Evolutionary conservation across 495 filamentous ascomycete genomes (phyloP).

Genomic region (Hamigera avellanea): DNA sequence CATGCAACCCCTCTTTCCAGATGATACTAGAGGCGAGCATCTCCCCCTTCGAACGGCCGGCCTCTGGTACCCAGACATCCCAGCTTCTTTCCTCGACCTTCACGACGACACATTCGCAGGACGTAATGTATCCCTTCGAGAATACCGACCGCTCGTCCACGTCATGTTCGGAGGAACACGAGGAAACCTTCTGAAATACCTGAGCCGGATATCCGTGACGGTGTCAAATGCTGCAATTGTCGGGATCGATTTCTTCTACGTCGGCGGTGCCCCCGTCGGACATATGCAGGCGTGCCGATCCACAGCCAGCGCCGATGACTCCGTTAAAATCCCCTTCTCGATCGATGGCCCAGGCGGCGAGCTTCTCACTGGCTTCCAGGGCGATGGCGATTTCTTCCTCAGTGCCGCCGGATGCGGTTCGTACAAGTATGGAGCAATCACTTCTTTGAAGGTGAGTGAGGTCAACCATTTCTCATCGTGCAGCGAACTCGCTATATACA

Average conservation of each 20-base stretch:
- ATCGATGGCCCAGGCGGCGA: slow-evolving; percentile 27
- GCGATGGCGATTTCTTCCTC: neutral
- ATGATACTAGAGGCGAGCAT: neutral
- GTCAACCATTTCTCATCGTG: too few relatives aligned
- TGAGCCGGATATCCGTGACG: slow-evolving; percentile 3
- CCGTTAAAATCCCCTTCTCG: slow-evolving; percentile 10
- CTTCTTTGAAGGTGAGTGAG: slow-evolving; percentile 1
- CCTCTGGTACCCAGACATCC: slow-evolving; percentile 4
- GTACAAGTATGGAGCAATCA: slow-evolving; percentile 31
- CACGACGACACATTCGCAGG: slow-evolving; percentile 1
- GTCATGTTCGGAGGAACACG: slow-evolving; percentile 3
- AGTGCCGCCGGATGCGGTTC: slow-evolving; percentile 25
- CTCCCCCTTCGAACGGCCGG: slow-evolving; percentile 2
- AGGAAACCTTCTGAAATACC: slow-evolving; percentile 2
- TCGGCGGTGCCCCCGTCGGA: neutral
- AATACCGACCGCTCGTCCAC: slow-evolving; percentile 4
- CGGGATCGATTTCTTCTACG: slow-evolving; percentile 6
- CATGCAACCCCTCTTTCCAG: slow-evolving; percentile 1
- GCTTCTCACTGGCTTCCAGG: neutral
- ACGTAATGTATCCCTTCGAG: neutral
- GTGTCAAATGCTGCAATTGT: slow-evolving; percentile 3
- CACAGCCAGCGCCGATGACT: neutral
- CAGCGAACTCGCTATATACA: too few relatives aligned
- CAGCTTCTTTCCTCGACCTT: neutral
- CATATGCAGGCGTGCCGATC: slow-evolving; percentile 3